Conservation (phyloP, 306 rosid species). For the Trifolium subterraneum region DNA sequence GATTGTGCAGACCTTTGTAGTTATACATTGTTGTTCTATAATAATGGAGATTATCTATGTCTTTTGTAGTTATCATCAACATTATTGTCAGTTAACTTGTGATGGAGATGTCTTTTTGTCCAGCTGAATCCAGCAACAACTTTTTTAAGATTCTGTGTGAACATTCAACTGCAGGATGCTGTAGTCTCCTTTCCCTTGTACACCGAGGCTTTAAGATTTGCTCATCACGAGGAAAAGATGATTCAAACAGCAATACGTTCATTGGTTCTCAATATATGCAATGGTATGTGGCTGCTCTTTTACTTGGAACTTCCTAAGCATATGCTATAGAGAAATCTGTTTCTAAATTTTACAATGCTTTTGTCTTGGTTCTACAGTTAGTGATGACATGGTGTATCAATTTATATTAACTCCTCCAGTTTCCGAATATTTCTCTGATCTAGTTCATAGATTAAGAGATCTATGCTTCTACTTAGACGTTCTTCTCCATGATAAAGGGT, state of each 20-base stretch:
- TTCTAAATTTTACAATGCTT: conserved; percentile 45
- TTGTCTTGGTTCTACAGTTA: conserved; percentile 67
- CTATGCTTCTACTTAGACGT: conserved; percentile 64
- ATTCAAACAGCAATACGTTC: conserved; percentile 77
- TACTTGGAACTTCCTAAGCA: conserved; percentile 36
- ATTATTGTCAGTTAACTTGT: conserved; percentile 27
- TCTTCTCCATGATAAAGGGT: conserved; percentile 59
- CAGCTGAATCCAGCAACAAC: conserved; percentile 27
- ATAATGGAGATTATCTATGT: background rate
- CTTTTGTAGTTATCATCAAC: background rate
- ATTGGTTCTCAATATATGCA: conserved; percentile 69
- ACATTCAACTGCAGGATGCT: conserved; percentile 57
- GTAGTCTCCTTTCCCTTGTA: conserved; percentile 85
- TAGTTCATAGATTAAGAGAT: conserved; percentile 62
- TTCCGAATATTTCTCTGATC: conserved; percentile 78
- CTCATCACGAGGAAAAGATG: conserved; percentile 79
- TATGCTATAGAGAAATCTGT: conserved; percentile 15
- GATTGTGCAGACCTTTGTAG: conserved; percentile 9
- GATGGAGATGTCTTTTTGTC: conserved; percentile 29
- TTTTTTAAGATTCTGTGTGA: conserved; percentile 31
- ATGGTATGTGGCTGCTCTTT: conserved; percentile 53
- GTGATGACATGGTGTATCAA: conserved; percentile 72
- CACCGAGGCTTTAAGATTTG: conserved; percentile 77
- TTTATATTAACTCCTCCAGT: conserved; percentile 76
- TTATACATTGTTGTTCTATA: background rate